Base-by-base conservation (phyloP, 345 rosid species). In the Linum trigynum region DNA sequence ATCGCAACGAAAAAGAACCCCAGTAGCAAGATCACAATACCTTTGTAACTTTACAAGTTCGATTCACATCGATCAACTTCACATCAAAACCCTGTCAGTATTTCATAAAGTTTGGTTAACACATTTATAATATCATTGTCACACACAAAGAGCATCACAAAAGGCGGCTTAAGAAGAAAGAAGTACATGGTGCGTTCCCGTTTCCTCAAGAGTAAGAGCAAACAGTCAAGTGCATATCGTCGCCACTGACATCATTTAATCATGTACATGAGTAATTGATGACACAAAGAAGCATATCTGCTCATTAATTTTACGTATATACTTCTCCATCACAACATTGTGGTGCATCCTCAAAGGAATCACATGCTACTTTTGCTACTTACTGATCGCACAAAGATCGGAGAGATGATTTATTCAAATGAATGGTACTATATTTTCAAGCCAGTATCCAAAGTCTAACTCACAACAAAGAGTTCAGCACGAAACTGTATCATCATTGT, bases 21-120 rank as follows among this genome's bases (percentile, higher is more conserved):
- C 40, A 69, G 40, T 4, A 51, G 59, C 10, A 35, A 39, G 69
- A 38, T 11, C 43, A 63, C 36, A 39, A 67, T 83, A 94, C 96
- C 99, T 94, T 90, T 38, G 97, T 90, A 71, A 88, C 96, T 81
- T 90, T 90, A 53, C 90, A 84, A 65, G 96, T 90, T 78, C 91
- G 85, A 69, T 92, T 92, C 39, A 92, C 87, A 70, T 85, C 89
- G 68, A 92, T 90, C 73, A 86, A 66, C 75, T 72, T 87, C 76
- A 85, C 85, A 77, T 92, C 97, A 83, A 90, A 90, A 14, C 98
- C 97, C 98, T 92, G 90, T 65, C 72, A 79, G 50, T 12, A 59
- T n/a, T 60, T 8, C 55, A 61, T 42, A 67, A 50, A 10, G 62
- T 53, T 37, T 45, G 6, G 17, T 55, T 35, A 23, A 37, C 17